These are phyloP conservation scores for Yamadazyma conglobata DNA, from an alignment of 1,139 yeast genomes.

Conservation along the genomic window DNA sequence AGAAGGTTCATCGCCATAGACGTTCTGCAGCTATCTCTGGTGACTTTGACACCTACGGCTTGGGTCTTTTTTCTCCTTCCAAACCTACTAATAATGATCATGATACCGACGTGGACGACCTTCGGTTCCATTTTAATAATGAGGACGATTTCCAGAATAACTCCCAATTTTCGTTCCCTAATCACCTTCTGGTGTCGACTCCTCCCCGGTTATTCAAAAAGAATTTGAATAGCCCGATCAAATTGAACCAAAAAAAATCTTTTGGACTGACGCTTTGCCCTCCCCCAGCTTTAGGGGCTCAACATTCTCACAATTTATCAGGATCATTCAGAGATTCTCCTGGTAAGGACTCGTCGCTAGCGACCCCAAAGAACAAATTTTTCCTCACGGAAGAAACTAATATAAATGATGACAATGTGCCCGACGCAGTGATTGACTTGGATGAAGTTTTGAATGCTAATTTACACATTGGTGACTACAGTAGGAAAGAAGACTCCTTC, in stretches of 20 bases:
- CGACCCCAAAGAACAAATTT: conserved; percentile 22
- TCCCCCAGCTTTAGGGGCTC: conserved; percentile 1
- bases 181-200: conserved; percentile 14
- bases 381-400: conserved; percentile 35
- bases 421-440: conserved; percentile 62
- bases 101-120: conserved; percentile 13
- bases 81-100: conserved; percentile 4
- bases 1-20: conserved; percentile 64
- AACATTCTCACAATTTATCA: neutral
- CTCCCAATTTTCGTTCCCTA: conserved; percentile 32
- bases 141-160: conserved; percentile 34
- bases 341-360: conserved; percentile 1
- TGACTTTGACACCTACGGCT: conserved; percentile 54
- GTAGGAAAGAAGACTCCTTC: conserved; percentile 38
- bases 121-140: conserved; percentile 30
- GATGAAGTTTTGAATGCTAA: conserved; percentile 53
- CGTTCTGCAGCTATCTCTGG: conserved; percentile 75
- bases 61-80: conserved; percentile 34
- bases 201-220: conserved; percentile 16
- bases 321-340: neutral
- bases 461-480: conserved; percentile 30
- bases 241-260: conserved; percentile 24
- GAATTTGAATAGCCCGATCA: conserved; percentile 37
- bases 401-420: conserved; percentile 38
- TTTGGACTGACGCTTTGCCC: conserved; percentile 4